Conservation (phyloP, 352 stramenopile genomes). For the Albugo laibachii region DNA sequence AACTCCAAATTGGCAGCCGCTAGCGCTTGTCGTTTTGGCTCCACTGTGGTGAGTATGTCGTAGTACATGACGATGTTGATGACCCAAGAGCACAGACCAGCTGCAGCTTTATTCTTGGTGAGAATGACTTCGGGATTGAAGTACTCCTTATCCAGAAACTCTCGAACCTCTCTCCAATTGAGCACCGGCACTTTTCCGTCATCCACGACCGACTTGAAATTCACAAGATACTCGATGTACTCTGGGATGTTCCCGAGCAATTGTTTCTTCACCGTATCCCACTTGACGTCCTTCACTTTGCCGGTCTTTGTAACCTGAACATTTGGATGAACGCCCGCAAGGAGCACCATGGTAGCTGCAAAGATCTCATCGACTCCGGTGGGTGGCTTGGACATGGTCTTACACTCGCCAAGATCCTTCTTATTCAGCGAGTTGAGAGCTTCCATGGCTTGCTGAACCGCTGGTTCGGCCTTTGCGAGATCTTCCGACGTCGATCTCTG, state of each 20-base stretch:
- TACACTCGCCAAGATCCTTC: slow-evolving; percentile 92
- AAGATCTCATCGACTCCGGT: slow-evolving; percentile 91
- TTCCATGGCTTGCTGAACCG: slow-evolving; percentile 90
- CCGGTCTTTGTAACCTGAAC: slow-evolving; percentile 86
- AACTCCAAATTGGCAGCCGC: slow-evolving; percentile 83
- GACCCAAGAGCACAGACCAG: slow-evolving; percentile 86
- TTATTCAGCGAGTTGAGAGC: slow-evolving; percentile 92
- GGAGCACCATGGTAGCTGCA: slow-evolving; percentile 81
- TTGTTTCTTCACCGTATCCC: slow-evolving; percentile 90
- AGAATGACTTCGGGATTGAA: slow-evolving; percentile 91
- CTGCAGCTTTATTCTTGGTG: slow-evolving; percentile 89
- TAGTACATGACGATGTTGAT: slow-evolving; percentile 96
- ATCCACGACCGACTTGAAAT: slow-evolving; percentile 89
- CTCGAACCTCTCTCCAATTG: slow-evolving; percentile 90
- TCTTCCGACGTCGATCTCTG: slow-evolving; percentile 77
- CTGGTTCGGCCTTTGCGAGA: slow-evolving; percentile 87
- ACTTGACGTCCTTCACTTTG: slow-evolving; percentile 92
- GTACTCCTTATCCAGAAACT: slow-evolving; percentile 85
- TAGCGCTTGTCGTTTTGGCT: slow-evolving; percentile 86
- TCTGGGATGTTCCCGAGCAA: slow-evolving; percentile 88
- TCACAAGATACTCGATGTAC: slow-evolving; percentile 89
- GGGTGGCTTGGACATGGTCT: slow-evolving; percentile 91
- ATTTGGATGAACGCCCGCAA: slow-evolving; percentile 88
- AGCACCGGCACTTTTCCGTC: slow-evolving; percentile 77
- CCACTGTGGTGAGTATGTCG: slow-evolving; percentile 88